Evolutionary conservation across 78 protist genomes (phyloP).

Genomic region (Chrysochromulina parva): DNA sequence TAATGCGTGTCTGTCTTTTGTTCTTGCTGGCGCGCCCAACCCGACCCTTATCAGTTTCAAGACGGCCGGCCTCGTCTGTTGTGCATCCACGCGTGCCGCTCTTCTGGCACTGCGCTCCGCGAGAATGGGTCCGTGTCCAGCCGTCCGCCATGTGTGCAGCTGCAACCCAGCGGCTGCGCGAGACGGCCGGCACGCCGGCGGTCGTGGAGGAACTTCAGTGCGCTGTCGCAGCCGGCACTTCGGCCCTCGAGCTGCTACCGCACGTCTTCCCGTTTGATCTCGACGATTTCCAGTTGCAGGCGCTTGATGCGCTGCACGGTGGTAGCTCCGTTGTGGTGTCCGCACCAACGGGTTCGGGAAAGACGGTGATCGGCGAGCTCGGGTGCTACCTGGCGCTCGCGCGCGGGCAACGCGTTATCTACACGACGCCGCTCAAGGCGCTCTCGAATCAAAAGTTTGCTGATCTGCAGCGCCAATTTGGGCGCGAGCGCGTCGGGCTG

Average conservation of each 20-base stretch:
- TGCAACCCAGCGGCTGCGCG: too few species aligned
- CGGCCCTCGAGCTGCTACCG: not conserved
- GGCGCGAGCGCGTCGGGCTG: slow-evolving; percentile 34
- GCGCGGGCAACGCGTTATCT: slow-evolving; percentile 1
- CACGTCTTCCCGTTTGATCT: slow-evolving; percentile 23
- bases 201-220: too few species aligned
- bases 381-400: not conserved
- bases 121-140: too few species aligned
- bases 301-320: slow-evolving; percentile 29
- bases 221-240: not conserved
- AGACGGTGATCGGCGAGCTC: slow-evolving; percentile 46
- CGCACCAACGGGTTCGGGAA: slow-evolving; percentile 52
- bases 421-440: slow-evolving; percentile 62
- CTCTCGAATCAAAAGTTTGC: slow-evolving; percentile 49
- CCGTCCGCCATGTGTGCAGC: too few species aligned
- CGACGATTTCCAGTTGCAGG: slow-evolving; percentile 56
- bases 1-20: too few species aligned
- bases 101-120: too few species aligned
- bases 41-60: too few species aligned
- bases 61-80: too few species aligned
- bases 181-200: too few species aligned
- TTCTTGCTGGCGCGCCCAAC: too few species aligned
- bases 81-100: too few species aligned
- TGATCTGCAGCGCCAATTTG: slow-evolving; percentile 13
- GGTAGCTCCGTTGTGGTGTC: slow-evolving; percentile 29